Conservation (phyloP, 805 yeast species). For the Wickerhamiella hasegawae region DNA sequence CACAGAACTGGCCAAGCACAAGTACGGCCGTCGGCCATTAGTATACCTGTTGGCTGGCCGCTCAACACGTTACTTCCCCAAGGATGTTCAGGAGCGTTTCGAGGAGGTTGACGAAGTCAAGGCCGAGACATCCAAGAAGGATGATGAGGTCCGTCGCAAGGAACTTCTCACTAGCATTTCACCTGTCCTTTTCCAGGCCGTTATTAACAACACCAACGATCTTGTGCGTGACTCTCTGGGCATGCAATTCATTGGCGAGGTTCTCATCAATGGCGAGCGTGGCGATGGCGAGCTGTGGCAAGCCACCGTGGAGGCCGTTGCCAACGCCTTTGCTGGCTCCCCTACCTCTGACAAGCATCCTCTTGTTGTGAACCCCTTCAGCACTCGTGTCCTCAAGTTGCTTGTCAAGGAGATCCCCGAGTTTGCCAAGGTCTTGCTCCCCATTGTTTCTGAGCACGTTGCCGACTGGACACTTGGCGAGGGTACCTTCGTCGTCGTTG, state of each 20-base stretch:
- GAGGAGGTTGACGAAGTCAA: slow-evolving; percentile 44
- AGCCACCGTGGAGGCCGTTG: slow-evolving; percentile 36
- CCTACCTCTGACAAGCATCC: slow-evolving; percentile 51
- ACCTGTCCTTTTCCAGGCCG: slow-evolving; percentile 44
- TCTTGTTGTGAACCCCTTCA: slow-evolving; percentile 21
- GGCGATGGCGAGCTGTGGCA: slow-evolving; percentile 25
- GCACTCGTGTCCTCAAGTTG: slow-evolving; percentile 13
- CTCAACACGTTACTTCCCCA: slow-evolving; percentile 70
- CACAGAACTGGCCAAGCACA: slow-evolving; percentile 43
- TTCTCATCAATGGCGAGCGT: slow-evolving; percentile 40
- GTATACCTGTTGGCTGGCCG: slow-evolving; percentile 64
- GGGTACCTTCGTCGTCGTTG: slow-evolving; percentile 69
- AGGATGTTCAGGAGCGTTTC: slow-evolving; percentile 43
- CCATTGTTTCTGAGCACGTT: slow-evolving; percentile 38
- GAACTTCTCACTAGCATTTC: slow-evolving; percentile 53
- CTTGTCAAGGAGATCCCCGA: slow-evolving; percentile 24
- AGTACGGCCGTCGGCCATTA: slow-evolving; percentile 79
- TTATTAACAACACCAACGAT: slow-evolving; percentile 34
- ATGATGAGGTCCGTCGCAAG: slow-evolving; percentile 52
- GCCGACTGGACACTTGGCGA: slow-evolving; percentile 52
- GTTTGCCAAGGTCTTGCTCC: slow-evolving; percentile 30
- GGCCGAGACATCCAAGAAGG: slow-evolving; percentile 67
- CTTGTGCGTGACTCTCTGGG: slow-evolving; percentile 43
- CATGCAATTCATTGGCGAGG: slow-evolving; percentile 67
- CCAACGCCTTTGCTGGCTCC: slow-evolving; percentile 42